Evolutionary conservation across 2,329 filamentous ascomycete genomes (phyloP).

Genomic region (Hypoxylon sp.): DNA sequence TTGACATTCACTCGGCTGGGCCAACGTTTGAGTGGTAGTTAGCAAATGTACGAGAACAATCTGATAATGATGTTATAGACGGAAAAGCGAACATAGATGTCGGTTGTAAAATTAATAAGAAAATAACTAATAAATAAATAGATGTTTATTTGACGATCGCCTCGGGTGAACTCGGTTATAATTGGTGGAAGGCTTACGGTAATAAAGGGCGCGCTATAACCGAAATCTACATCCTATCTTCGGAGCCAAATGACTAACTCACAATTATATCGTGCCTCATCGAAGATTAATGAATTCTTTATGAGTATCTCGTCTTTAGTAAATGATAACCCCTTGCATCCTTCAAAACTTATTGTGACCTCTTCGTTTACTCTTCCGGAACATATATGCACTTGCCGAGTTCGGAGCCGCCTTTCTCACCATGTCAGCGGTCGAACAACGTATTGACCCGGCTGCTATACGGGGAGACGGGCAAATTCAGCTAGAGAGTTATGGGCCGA

Average conservation of each 20-base stretch:
- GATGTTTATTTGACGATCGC: not conserved
- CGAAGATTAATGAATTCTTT: not conserved
- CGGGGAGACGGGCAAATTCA: not conserved
- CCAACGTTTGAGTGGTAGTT: too few species aligned
- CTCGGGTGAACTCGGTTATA: not conserved
- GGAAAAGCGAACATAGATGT: too few species aligned
- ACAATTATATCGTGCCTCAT: not conserved
- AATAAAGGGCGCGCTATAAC: not conserved
- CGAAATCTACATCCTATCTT: not conserved
- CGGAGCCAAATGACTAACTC: not conserved
- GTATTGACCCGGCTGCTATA: not conserved
- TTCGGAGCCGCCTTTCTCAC: not conserved
- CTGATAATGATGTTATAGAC: too few species aligned
- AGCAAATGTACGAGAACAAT: too few species aligned
- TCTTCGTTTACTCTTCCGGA: not conserved
- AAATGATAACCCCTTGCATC: not conserved
- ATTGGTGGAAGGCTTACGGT: not conserved
- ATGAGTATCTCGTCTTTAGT: not conserved
- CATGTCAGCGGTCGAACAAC: constrained; percentile 4
- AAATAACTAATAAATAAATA: too few species aligned
- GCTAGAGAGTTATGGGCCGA: not conserved
- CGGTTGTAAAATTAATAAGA: too few species aligned
- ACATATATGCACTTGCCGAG: not conserved
- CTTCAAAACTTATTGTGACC: not conserved
- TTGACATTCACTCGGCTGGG: too few species aligned